These are phyloP conservation scores for Fusarium globosum DNA, from an alignment of 2,329 filamentous ascomycete genomes.

Conservation along the genomic window DNA sequence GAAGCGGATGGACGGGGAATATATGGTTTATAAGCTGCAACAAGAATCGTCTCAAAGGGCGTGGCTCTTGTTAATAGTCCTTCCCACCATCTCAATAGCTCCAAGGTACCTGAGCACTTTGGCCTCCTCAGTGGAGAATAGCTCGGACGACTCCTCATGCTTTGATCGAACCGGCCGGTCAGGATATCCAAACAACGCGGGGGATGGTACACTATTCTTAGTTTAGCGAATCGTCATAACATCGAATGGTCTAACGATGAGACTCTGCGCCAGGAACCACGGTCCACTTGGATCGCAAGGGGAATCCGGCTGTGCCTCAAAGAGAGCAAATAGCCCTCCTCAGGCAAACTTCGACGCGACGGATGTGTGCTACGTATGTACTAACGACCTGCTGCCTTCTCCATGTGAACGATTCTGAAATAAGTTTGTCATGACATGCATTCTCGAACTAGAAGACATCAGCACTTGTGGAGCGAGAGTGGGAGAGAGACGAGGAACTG, in stretches of 20 bases:
- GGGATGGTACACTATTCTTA: slow-evolving; percentile 42
- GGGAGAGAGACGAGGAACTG: slow-evolving; percentile 39
- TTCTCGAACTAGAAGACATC: slow-evolving; percentile 38
- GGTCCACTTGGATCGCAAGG: slow-evolving; percentile 31
- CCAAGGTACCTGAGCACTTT: slow-evolving; percentile 41
- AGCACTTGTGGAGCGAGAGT: slow-evolving; percentile 46
- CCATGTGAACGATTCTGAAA: slow-evolving; percentile 41
- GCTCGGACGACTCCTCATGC: slow-evolving; percentile 36
- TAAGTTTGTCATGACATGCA: slow-evolving; percentile 46
- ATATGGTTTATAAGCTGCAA: slow-evolving; percentile 30
- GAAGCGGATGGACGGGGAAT: slow-evolving; percentile 17
- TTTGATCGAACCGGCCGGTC: slow-evolving; percentile 24
- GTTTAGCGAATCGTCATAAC: slow-evolving; percentile 41
- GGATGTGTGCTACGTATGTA: slow-evolving; percentile 18
- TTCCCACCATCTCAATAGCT: slow-evolving; percentile 22
- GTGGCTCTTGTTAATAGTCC: slow-evolving; percentile 28
- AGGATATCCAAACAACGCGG: slow-evolving; percentile 40
- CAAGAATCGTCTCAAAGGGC: slow-evolving; percentile 30
- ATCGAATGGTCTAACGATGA: slow-evolving; percentile 24
- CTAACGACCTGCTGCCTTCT: slow-evolving; percentile 33
- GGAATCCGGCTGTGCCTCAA: slow-evolving; percentile 22
- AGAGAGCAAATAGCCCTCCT: slow-evolving; percentile 21
- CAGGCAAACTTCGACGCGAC: slow-evolving; percentile 26
- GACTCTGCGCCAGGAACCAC: slow-evolving; percentile 36
- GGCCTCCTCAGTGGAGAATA: slow-evolving; percentile 44